A percentile compares a stretch with the other conserved stretches of the same genome.
Conservation (phyloP, 177 flowering plant species). For the Telopea speciosissima region DNA sequence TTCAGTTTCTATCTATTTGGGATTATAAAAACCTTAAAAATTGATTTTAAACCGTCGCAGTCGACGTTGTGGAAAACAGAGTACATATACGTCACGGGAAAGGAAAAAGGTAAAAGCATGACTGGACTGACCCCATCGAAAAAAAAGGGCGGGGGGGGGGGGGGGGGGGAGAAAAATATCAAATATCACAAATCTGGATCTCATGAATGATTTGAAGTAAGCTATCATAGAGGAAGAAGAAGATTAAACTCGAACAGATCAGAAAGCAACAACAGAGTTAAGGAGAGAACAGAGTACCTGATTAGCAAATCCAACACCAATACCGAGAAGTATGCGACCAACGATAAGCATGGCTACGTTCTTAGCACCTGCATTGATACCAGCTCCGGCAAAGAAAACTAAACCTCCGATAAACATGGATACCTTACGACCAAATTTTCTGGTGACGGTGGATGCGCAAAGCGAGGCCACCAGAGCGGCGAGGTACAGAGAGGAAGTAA, state of each 20-base stretch:
- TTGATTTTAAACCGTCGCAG: no score
- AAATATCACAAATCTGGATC: no score
- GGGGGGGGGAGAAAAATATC: no score
- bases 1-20: no score
- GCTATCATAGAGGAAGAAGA: neutral
- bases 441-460: constrained; percentile 73
- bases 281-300: constrained; percentile 40
- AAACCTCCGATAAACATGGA: constrained; percentile 74
- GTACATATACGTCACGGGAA: no score
- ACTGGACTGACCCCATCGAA: no score
- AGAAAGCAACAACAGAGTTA: neutral
- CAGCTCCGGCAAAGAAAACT: constrained; percentile 60
- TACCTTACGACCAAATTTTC: constrained; percentile 50
- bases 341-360: constrained; percentile 73
- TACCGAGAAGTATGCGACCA: constrained; percentile 79
- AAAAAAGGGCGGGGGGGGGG: no score
- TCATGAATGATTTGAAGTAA: no score
- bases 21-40: no score
- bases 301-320: constrained; percentile 94
- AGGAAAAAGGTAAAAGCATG: no score
- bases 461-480: constrained; percentile 77
- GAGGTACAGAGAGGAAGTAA: constrained; percentile 86
- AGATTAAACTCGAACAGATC: neutral
- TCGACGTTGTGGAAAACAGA: no score
- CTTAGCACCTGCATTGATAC: constrained; percentile 66